Conservation (phyloP, 164 flowering plant species). For the Santalum album region DNA sequence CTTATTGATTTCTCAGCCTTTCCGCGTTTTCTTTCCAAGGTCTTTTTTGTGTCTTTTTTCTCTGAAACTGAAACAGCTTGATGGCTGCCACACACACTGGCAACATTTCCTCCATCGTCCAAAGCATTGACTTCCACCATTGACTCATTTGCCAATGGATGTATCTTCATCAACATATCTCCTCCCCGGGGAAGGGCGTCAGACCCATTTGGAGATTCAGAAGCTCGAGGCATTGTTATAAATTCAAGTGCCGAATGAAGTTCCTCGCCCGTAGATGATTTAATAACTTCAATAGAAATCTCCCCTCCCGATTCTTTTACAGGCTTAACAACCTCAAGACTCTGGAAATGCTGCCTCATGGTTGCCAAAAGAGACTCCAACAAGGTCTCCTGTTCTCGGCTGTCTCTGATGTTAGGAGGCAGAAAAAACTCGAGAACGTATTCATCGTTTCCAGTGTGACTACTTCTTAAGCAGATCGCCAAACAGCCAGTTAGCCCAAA, state of each 20-base stretch:
- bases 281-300: constrained; percentile 43
- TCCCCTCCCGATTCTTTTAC: constrained; percentile 40
- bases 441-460: constrained; percentile 72
- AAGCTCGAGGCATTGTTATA: constrained; percentile 17
- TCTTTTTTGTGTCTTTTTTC: constrained; percentile 27
- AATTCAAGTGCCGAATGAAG: constrained; percentile 21
- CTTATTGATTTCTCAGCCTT: constrained; percentile 86
- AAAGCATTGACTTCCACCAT: constrained; percentile 15
- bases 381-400: constrained; percentile 42
- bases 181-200: constrained; percentile 21
- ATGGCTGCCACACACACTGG: constrained; percentile 14
- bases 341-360: constrained; percentile 62
- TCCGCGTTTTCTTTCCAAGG: constrained; percentile 53
- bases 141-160: constrained; percentile 19
- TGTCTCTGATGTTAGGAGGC: constrained; percentile 45
- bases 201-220: constrained; percentile 14
- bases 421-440: constrained; percentile 87
- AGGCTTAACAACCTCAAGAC: constrained; percentile 50
- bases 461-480: constrained; percentile 73
- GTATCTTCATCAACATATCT: constrained; percentile 11
- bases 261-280: constrained; percentile 28
- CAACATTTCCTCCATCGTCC: constrained; percentile 13
- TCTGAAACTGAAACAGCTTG: constrained; percentile 18
- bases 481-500: constrained; percentile 67
- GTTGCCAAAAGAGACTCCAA: constrained; percentile 53